Conservation (phyloP, 2,329 filamentous ascomycete species). For the Pseudocercospora cruenta region DNA sequence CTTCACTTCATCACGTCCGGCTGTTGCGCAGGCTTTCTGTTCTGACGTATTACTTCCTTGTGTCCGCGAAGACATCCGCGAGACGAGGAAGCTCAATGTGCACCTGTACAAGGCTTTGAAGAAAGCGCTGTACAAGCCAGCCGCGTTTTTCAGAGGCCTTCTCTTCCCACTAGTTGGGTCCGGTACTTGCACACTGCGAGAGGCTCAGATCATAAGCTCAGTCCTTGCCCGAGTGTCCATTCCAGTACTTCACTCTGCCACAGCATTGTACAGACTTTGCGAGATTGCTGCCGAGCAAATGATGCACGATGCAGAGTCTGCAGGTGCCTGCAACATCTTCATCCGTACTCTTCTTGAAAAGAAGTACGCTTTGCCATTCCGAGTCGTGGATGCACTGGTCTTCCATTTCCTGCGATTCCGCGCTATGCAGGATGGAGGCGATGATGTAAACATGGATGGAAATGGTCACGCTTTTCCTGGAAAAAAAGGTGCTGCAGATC, state of each 20-base stretch:
- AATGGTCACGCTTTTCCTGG: slow-evolving; percentile 34
- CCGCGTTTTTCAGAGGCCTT: slow-evolving; percentile 95
- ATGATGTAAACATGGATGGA: slow-evolving; percentile 61
- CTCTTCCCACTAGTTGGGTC: slow-evolving; percentile 85
- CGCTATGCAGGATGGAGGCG: slow-evolving; percentile 64
- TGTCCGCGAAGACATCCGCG: slow-evolving; percentile 91
- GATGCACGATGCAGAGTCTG: slow-evolving; percentile 78
- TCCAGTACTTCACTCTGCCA: slow-evolving; percentile 88
- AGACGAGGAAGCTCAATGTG: slow-evolving; percentile 92
- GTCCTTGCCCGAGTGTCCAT: slow-evolving; percentile 84
- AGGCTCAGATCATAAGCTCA: slow-evolving; percentile 87
- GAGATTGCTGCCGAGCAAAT: slow-evolving; percentile 93
- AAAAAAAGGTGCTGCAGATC: slow-evolving; percentile 50
- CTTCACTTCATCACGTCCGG: slow-evolving; percentile 83
- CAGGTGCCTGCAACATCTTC: slow-evolving; percentile 91
- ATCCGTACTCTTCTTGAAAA: slow-evolving; percentile 93
- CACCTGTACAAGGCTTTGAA: slow-evolving; percentile 94
- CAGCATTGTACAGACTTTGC: slow-evolving; percentile 86
- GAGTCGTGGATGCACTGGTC: slow-evolving; percentile 90
- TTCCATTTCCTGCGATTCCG: slow-evolving; percentile 96
- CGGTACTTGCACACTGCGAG: slow-evolving; percentile 86
- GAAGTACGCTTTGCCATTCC: slow-evolving; percentile 93
- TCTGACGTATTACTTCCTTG: slow-evolving; percentile 84
- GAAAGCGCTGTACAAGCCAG: slow-evolving; percentile 89
- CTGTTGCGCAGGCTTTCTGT: slow-evolving; percentile 80